Evolutionary conservation across 2,329 filamentous ascomycete species (phyloP).

Genomic region (Xylariales sp.): DNA sequence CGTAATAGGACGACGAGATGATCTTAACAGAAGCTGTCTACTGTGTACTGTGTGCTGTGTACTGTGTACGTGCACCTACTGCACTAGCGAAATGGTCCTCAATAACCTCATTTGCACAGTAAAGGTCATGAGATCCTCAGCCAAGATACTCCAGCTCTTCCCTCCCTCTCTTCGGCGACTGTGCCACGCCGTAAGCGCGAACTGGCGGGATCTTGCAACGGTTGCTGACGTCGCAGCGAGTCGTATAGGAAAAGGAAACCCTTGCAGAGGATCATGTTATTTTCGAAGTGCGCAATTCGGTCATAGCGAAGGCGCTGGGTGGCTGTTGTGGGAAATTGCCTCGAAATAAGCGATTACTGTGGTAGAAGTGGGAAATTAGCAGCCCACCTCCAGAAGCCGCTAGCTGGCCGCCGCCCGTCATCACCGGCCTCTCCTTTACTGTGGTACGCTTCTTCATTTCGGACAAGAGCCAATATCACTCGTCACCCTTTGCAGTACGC

Average conservation of each 20-base stretch:
- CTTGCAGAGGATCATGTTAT: constrained; percentile 4
- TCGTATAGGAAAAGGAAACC: constrained; percentile 6
- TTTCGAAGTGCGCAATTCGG: background rate
- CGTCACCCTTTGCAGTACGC: too few species aligned
- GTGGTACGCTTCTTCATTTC: background rate
- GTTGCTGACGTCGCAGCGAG: background rate
- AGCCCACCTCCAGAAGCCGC: constrained; percentile 3
- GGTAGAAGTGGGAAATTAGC: too few species aligned
- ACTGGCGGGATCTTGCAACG: background rate
- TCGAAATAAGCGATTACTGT: too few species aligned
- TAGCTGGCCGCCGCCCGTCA: constrained; percentile 4
- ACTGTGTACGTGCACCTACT: too few species aligned
- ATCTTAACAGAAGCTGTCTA: constrained; percentile 1
- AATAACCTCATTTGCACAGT: too few species aligned
- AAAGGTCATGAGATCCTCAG: too few species aligned
- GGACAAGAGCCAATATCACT: background rate
- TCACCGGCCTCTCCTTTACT: constrained; percentile 1
- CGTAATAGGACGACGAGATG: constrained; percentile 2
- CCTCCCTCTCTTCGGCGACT: too few species aligned
- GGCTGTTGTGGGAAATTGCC: constrained; percentile 8
- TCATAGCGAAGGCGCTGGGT: constrained; percentile 3
- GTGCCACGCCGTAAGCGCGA: background rate
- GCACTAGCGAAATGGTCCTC: too few species aligned
- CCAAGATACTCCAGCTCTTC: too few species aligned
- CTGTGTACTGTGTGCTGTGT: too few species aligned